Base-by-base conservation (phyloP, 169 alveolate genomes). In the Cryptosporidium sp. region DNA sequence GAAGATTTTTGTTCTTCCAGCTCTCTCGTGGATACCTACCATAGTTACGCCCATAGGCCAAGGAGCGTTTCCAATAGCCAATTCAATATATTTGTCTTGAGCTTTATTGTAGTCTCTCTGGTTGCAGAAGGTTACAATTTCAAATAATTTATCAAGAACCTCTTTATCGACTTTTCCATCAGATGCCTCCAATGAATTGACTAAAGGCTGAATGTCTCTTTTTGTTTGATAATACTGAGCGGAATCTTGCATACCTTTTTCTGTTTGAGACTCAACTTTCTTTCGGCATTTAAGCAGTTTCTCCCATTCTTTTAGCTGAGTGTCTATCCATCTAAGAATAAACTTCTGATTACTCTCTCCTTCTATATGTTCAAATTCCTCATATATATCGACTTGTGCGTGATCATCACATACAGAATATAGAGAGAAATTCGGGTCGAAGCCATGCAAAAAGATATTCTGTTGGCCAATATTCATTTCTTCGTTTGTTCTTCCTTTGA, bases 41-140 rank as follows among this genome's bases (percentile, higher is more conserved):
- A 96, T 96, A 4, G 98, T 97, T 10, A 97, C 98, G 33, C 99
- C 99, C 96, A 95, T 95, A 50, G 98, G 99, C 99, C 99, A 97
- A 4, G 98, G 97, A 7, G 98, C 97, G 92, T 96, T 96, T 43
- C 99, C 99, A 48, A 97, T 96, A 14, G 98, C 96, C 48, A 97
- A 86, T 50, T 94, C 97, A 65, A 96, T 93, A 92, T 96, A 97
- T 86, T 96, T 95, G 86, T 95, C 98, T 92, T 97, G 95, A 18
- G 99, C 98, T 59, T 92, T 94, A 16, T 94, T 91, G 89, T 96
- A 96, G 52, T 95, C 97, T 65, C 94, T 94, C 91, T 93, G 91
- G 59, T 95, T 91, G 86, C 97, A 93, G 68, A 93, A 94, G 55
- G 86, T 85, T 50, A 94, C 96, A 14, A 97, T 93, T 59, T 91